A percentile compares a stretch with the other conserved stretches of the same genome.
phyloP scores from a whole-genome alignment of 2,329 filamentous ascomycete species.

The Hymenotorrendiella dingleyae region DNA sequence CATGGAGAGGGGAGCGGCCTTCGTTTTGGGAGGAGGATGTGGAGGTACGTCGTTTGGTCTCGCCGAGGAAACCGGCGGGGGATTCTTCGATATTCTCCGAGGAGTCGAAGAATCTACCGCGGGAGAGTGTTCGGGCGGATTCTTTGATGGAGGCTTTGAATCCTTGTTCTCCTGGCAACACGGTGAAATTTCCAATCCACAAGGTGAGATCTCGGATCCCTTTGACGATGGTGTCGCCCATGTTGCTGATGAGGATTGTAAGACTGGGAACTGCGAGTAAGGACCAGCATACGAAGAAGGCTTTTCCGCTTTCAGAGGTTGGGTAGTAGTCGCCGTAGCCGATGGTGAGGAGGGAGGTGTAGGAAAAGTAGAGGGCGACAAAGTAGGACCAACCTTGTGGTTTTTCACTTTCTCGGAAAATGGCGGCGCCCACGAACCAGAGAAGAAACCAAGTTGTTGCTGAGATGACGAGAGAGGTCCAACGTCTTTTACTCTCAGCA shows the following conservation, averaged over 20 bases:
- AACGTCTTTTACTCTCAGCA: constrained; percentile 61
- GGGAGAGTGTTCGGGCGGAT: constrained; percentile 37
- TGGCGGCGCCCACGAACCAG: constrained; percentile 73
- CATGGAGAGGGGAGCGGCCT: too few relatives aligned
- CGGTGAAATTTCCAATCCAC: constrained; percentile 52
- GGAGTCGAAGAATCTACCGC: constrained; percentile 38
- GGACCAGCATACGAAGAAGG: constrained; percentile 93
- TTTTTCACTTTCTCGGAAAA: constrained; percentile 56
- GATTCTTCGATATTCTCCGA: constrained; percentile 33
- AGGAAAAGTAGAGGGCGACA: constrained; percentile 77
- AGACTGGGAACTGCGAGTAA: constrained; percentile 80
- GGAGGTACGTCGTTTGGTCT: constrained; percentile 19
- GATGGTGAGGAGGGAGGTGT: constrained; percentile 75
- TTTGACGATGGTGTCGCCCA: constrained; percentile 77
- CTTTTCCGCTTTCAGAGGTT: constrained; percentile 68
- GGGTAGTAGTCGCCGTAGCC: constrained; percentile 81
- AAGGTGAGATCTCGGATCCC: constrained; percentile 50
- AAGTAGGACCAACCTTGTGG: constrained; percentile 66
- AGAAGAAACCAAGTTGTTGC: constrained; percentile 62
- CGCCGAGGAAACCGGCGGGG: constrained; percentile 38
- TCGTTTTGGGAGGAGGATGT: constrained; percentile 13
- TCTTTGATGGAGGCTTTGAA: constrained; percentile 42
- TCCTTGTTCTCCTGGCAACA: constrained; percentile 50
- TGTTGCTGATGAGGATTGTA: constrained; percentile 78
- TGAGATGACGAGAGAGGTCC: constrained; percentile 67